Conservation (phyloP, 768 basidiomycete species). For the Rhodotorula taiwanensis region DNA sequence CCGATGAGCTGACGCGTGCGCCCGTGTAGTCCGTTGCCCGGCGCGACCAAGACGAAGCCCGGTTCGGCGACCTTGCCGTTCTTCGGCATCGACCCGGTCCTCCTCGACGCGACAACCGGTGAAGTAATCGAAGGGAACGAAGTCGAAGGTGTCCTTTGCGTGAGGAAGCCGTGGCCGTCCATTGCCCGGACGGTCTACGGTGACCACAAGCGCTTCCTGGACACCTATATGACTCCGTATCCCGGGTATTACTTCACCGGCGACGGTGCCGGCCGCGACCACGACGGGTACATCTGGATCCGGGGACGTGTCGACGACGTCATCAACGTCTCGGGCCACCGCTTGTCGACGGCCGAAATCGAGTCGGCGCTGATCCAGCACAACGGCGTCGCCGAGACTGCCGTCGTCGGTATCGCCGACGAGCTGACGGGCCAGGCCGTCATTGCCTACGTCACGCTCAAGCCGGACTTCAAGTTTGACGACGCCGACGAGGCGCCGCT, state of each 20-base stretch:
- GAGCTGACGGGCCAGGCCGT: conserved; percentile 90
- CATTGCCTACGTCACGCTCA: conserved; percentile 87
- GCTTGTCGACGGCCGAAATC: conserved; percentile 94
- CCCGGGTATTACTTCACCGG: conserved; percentile 94
- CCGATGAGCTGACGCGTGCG: not conserved
- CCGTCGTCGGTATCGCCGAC: conserved; percentile 73
- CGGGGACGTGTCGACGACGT: conserved; percentile 86
- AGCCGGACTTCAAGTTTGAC: conserved; percentile 82
- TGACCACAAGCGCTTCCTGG: conserved; percentile 80
- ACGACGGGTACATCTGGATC: conserved; percentile 95
- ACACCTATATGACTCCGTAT: conserved; percentile 70
- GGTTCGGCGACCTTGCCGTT: conserved; percentile 96
- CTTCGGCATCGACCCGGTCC: conserved; percentile 84
- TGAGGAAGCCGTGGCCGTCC: conserved; percentile 87
- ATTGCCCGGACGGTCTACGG: conserved; percentile 86
- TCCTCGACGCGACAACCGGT: conserved; percentile 78
- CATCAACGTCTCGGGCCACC: conserved; percentile 96
- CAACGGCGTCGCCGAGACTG: conserved; percentile 91
- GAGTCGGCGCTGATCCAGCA: conserved; percentile 93
- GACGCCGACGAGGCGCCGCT: conserved; percentile 61
- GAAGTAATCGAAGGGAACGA: conserved; percentile 65
- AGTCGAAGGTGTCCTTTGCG: conserved; percentile 82
- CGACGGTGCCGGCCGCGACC: conserved; percentile 88
- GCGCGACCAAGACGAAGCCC: conserved; percentile 90
- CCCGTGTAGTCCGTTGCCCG: conserved; percentile 65